Evolutionary conservation across 2,329 filamentous ascomycete genomes (phyloP), one percentile per base, ranked within the genome.

Genomic region (Biscogniauxia mediterranea): DNA sequence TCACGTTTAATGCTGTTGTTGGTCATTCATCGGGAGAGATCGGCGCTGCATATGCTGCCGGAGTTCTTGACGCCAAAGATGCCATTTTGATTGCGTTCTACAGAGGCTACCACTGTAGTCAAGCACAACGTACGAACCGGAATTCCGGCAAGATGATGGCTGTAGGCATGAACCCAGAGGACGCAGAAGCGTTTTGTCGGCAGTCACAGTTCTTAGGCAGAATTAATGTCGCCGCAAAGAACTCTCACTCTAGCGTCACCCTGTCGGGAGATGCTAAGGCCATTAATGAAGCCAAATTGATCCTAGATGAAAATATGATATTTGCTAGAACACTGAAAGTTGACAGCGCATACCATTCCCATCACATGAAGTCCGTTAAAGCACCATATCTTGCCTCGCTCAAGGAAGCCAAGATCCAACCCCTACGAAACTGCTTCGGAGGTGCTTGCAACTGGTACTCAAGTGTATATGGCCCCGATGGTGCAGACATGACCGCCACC

Each of bases 31-130:
- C 76, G 3, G 79, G 79, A 3, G 79, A 81, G 61, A 80, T 81
- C 21, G 78, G 73, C 0, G 79, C 78, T 0, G 79, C 79, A 0
- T 85, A 82, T 63, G 80, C 81, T 0, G 77, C 80, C 0, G 81
- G 81, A 0, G 70, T 76, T 19, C 58, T 85, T 2, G 71, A 71
- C 0, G 72, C 72, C 1, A 55, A 67, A 1, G 77, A 80, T 11
- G 80, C 81, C 3, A 79, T 83, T 3, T 66, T 67, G 0, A 71
- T 78, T 19, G 79, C 81, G 0, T 83, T 80, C 64, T 79, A 79
- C 57, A 77, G 82, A 0, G 80, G 81, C 28, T 8, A 9, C 11
- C 11, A 32, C 28, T 32, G 3, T 32, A 6, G 7, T 13, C 11
- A 9, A 32, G 28, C 28, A 32, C 28, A 13, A 6, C 28, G 11